Base-by-base conservation (phyloP, 2,329 filamentous ascomycete species). In the Acrocalymma vagum region DNA sequence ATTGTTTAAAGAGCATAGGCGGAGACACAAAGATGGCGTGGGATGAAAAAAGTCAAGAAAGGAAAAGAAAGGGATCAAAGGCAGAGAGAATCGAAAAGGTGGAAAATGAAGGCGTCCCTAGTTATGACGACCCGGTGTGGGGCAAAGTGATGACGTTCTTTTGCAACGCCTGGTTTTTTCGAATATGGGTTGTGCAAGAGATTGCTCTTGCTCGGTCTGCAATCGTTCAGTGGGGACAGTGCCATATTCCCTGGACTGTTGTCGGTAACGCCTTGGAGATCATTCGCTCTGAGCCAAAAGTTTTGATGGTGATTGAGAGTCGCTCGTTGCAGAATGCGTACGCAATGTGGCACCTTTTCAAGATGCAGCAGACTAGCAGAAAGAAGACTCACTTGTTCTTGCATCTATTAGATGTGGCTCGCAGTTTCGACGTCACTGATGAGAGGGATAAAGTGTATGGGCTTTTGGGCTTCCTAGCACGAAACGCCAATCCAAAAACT, bases 361-460 rank as follows among this genome's bases (percentile, higher is more conserved):
- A 14, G 14, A 6, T 29, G 5, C 27, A 31, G 3, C 4, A 9
- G 16, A 14, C 3, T 26, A 27, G 8, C n/a, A 18, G 11, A 7
- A 43, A 13, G 10, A 18, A 3, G 20, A 6, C 5, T n/a, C 22
- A 29, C n/a, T 30, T 42, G 6, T 52, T 58, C 17, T 13, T 56
- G 15, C 35, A 53, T 21, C 32, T 58, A 2, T 42, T 56, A 6
- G 50, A 55, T 30, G 13, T 48, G 14, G 28, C 44, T 3, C 27
- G 51, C 5, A 34, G 24, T 8, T 55, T 56, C 17, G 51, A 59
- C 16, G 55, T 47, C 11, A 51, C 38, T 2, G 34, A 55, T 15
- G 23, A 43, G 8, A 40, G 36, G 23, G 55, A 57, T 37, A 55
- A 59, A n/a, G 44, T 57, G 3, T 57, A 48, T 22, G 51, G 48